phyloP scores from a whole-genome alignment of 352 stramenopile species.

The Globisporangium nagaii region DNA sequence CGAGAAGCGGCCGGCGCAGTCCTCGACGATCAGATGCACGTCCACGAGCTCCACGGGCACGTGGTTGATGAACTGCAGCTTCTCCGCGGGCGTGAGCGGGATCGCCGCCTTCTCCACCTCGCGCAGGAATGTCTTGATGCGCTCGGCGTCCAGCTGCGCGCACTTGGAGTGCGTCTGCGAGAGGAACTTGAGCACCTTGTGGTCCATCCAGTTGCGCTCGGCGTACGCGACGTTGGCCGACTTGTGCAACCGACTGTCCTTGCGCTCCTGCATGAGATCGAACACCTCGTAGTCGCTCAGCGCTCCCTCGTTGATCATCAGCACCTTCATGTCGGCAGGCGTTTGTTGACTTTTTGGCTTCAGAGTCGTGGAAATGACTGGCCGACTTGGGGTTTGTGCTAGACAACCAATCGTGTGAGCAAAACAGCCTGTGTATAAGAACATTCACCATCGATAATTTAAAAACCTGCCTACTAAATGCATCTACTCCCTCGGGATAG shows the following conservation, averaged over 20 bases:
- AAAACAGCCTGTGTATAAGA: background rate
- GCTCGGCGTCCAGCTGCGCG: conserved; percentile 37
- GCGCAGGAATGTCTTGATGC: conserved; percentile 58
- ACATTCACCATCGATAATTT: background rate
- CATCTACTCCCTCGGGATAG: background rate
- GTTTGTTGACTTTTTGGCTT: background rate
- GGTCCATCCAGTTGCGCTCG: conserved; percentile 87
- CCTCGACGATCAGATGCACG: conserved; percentile 79
- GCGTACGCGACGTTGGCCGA: conserved; percentile 69
- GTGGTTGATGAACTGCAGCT: conserved; percentile 86
- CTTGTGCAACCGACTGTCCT: conserved; percentile 71
- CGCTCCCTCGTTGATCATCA: conserved; percentile 75
- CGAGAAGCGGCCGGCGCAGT: conserved; percentile 73
- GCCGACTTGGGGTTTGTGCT: background rate
- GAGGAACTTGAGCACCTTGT: conserved; percentile 87
- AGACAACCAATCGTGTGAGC: no score
- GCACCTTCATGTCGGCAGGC: conserved; percentile 75
- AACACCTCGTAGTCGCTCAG: conserved; percentile 80
- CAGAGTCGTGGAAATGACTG: conserved; percentile 1
- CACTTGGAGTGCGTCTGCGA: conserved; percentile 60
- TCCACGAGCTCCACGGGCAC: conserved; percentile 78
- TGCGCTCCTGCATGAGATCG: conserved; percentile 78
- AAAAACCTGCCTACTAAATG: no score
- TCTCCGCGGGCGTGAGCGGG: conserved; percentile 58
- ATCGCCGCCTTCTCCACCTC: conserved; percentile 40